A percentile compares a stretch with the other conserved stretches of the same genome.
These are phyloP conservation scores for Aspergillus japonicus DNA, from an alignment of 2,329 filamentous ascomycete species.

Conservation along the genomic window DNA sequence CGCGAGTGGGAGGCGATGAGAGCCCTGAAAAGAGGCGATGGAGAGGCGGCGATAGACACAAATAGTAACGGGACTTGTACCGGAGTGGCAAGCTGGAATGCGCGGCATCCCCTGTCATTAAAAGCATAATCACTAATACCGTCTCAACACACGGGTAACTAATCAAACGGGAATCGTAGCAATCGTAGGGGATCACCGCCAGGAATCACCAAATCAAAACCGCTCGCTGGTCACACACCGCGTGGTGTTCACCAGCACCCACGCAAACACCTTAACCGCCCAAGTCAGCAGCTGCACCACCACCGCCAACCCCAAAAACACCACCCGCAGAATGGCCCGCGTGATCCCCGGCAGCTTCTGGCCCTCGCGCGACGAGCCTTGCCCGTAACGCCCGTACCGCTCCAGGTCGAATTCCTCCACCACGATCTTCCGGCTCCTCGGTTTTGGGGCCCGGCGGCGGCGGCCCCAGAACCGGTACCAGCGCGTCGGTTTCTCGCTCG, in stretches of 20 bases:
- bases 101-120: background rate
- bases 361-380: slow-evolving; percentile 36
- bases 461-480: slow-evolving; percentile 20
- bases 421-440: slow-evolving; percentile 26
- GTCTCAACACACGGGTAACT: too few relatives aligned
- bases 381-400: slow-evolving; percentile 43
- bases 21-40: too few relatives aligned
- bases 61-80: background rate
- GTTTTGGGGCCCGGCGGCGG: slow-evolving; percentile 13
- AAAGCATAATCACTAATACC: too few relatives aligned
- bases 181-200: too few relatives aligned
- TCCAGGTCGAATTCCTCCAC: slow-evolving; percentile 48
- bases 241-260: slow-evolving; percentile 41
- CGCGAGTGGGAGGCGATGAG: too few relatives aligned
- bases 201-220: slow-evolving; percentile 29
- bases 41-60: background rate
- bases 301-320: slow-evolving; percentile 41
- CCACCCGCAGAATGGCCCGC: slow-evolving; percentile 33
- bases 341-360: slow-evolving; percentile 41
- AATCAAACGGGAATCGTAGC: too few relatives aligned
- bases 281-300: slow-evolving; percentile 39
- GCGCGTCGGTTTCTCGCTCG: slow-evolving; percentile 9
- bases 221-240: slow-evolving; percentile 44
- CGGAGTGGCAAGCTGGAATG: background rate
- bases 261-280: slow-evolving; percentile 42